phyloP scores from a whole-genome alignment of 2,329 filamentous ascomycete genomes.

The Emmonsia crescens region DNA sequence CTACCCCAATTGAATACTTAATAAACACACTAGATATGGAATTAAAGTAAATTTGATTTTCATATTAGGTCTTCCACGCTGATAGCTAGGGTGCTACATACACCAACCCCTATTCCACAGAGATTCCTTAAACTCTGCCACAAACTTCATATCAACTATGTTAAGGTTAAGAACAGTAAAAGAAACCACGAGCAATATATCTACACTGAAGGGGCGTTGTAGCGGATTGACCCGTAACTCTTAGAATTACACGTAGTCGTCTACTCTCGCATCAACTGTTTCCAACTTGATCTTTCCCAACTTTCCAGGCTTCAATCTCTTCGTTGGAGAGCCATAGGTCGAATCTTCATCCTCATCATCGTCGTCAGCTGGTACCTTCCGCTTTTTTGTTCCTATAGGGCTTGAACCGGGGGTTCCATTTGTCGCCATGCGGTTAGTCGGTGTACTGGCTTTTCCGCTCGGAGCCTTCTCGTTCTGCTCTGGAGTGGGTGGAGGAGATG shows the following conservation, averaged over 20 bases:
- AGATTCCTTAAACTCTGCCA: not conserved
- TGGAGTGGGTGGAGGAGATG: not conserved
- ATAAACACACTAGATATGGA: no score
- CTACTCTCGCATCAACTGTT: constrained; percentile 15
- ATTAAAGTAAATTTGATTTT: no score
- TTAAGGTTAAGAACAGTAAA: not conserved
- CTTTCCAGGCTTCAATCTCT: not conserved
- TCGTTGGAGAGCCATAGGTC: not conserved
- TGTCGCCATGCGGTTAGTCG: not conserved
- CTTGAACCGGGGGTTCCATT: constrained; percentile 13
- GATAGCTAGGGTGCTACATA: not conserved
- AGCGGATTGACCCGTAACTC: no score
- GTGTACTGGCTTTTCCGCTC: not conserved
- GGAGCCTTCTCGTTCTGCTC: not conserved
- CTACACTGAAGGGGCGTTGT: not conserved
- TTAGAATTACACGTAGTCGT: constrained; percentile 11
- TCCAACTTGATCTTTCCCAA: constrained; percentile 10
- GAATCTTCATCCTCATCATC: not conserved
- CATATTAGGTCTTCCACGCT: no score
- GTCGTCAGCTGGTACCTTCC: constrained; percentile 10
- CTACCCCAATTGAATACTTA: no score
- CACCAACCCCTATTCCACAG: not conserved
- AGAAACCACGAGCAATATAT: not conserved
- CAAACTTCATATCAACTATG: no score
- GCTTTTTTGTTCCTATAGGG: constrained; percentile 13